Evolutionary conservation across 345 rosid species (phyloP).

Genomic region (Hypericum perforatum): DNA sequence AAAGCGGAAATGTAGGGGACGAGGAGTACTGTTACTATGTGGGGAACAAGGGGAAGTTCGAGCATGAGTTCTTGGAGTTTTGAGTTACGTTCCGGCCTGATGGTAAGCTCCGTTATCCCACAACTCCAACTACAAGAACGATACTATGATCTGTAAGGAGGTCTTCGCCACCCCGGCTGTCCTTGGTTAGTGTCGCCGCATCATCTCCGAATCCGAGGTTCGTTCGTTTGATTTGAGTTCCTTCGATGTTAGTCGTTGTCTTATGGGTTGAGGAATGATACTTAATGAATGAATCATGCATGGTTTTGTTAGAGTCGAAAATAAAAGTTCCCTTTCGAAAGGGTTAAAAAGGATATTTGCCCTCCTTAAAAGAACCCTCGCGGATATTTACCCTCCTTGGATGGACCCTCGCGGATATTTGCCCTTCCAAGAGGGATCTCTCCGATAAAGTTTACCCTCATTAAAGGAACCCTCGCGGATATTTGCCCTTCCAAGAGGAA

Average conservation of each 20-base stretch:
- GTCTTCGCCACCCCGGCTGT: constrained; percentile 92
- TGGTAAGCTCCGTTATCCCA: constrained; percentile 97
- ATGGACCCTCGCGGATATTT: no score
- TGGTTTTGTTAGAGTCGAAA: no score
- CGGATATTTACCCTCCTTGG: no score
- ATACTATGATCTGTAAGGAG: constrained; percentile 96
- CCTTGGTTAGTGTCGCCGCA: constrained; percentile 88
- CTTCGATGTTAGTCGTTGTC: background rate
- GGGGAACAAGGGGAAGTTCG: constrained; percentile 97
- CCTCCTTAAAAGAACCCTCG: no score
- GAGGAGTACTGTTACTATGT: constrained; percentile 90
- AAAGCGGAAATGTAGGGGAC: constrained; percentile 21
- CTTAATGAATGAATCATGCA: background rate
- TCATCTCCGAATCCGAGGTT: constrained; percentile 96
- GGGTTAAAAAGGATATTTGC: no score
- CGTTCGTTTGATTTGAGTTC: background rate
- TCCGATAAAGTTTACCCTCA: no score
- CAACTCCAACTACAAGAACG: constrained; percentile 98
- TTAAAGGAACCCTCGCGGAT: no score
- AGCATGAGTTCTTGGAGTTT: constrained; percentile 98
- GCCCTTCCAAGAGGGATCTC: no score
- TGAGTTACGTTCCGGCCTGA: constrained; percentile 91
- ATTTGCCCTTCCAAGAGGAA: no score
- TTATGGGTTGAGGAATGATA: background rate
- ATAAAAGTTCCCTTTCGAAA: no score